Evolutionary conservation across 2,329 filamentous ascomycete species (phyloP).

Genomic region (Pestalotiopsis sp.): DNA sequence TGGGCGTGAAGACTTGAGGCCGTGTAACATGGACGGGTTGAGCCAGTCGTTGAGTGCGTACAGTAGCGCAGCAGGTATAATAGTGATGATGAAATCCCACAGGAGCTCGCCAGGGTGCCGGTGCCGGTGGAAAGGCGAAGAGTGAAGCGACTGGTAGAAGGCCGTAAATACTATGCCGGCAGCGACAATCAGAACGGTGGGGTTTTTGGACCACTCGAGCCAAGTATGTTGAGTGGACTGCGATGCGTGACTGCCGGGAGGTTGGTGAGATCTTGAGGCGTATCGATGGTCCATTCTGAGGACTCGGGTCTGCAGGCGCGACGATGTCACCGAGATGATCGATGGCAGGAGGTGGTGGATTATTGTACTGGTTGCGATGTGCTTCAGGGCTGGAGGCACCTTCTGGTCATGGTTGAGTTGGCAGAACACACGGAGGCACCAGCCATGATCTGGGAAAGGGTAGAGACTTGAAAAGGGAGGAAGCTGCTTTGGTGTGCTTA

Average conservation of each 20-base stretch:
- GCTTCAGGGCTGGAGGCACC: conserved; percentile 12
- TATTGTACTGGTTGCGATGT: not conserved
- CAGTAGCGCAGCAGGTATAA: conserved; percentile 57
- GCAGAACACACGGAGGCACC: not conserved
- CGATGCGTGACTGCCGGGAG: conserved; percentile 22
- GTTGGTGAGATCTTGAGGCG: conserved; percentile 28
- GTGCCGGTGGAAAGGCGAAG: conserved; percentile 26
- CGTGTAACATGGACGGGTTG: conserved; percentile 44
- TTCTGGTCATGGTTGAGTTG: not conserved
- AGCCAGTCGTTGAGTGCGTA: conserved; percentile 58
- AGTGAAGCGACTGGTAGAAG: conserved; percentile 35
- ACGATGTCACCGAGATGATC: not conserved
- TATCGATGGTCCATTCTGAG: conserved; percentile 40
- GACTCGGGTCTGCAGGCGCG: not conserved
- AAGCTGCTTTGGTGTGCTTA: not conserved
- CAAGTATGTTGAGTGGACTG: conserved; percentile 23
- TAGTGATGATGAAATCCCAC: conserved; percentile 61
- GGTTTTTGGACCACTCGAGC: conserved; percentile 34
- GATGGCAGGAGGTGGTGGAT: conserved; percentile 12
- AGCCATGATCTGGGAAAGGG: conserved; percentile 17
- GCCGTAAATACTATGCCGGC: conserved; percentile 33
- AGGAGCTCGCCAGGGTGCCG: conserved; percentile 45
- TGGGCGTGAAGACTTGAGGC: conserved; percentile 33
- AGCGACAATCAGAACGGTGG: conserved; percentile 35
- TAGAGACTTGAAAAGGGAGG: not conserved